A percentile compares a stretch with the other conserved stretches of the same genome.
phyloP scores from a whole-genome alignment of 202 grass and related monocot species.

The Zoysia matrella region DNA sequence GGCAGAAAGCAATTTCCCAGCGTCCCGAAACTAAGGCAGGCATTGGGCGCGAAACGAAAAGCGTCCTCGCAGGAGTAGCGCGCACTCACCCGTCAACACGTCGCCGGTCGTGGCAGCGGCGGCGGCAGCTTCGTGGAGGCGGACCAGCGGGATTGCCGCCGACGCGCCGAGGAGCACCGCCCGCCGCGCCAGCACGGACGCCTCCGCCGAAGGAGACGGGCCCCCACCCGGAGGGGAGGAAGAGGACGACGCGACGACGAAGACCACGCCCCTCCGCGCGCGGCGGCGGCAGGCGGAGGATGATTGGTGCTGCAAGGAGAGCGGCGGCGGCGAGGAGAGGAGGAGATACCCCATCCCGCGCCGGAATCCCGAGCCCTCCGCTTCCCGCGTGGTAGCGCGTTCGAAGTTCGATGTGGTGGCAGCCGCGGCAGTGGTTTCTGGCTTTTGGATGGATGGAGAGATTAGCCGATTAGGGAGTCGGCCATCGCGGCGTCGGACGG shows the following conservation, averaged over 20 bases:
- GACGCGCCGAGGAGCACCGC: slow-evolving; percentile 66
- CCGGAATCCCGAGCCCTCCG: not conserved
- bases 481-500: slow-evolving; percentile 33
- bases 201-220: not conserved
- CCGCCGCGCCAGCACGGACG: slow-evolving; percentile 59
- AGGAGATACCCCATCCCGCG: slow-evolving; percentile 44
- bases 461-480: slow-evolving; percentile 39
- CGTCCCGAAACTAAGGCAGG: not conserved
- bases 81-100: slow-evolving; percentile 52
- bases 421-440: not conserved
- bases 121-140: slow-evolving; percentile 47
- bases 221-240: slow-evolving; percentile 32
- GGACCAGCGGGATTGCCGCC: slow-evolving; percentile 76
- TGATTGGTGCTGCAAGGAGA: slow-evolving; percentile 18
- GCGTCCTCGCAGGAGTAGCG: not conserved
- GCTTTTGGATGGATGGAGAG: not conserved
- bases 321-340: slow-evolving; percentile 23
- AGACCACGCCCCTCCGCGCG: not conserved
- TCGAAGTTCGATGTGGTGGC: not conserved
- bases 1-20: not conserved
- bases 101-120: slow-evolving; percentile 44
- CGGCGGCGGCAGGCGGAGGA: slow-evolving; percentile 19
- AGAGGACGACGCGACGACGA: slow-evolving; percentile 13
- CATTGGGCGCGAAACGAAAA: slow-evolving; percentile 16
- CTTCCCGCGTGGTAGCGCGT: not conserved